Conservation (phyloP, 495 filamentous ascomycete genomes). For the Elasticomyces elasticus region DNA sequence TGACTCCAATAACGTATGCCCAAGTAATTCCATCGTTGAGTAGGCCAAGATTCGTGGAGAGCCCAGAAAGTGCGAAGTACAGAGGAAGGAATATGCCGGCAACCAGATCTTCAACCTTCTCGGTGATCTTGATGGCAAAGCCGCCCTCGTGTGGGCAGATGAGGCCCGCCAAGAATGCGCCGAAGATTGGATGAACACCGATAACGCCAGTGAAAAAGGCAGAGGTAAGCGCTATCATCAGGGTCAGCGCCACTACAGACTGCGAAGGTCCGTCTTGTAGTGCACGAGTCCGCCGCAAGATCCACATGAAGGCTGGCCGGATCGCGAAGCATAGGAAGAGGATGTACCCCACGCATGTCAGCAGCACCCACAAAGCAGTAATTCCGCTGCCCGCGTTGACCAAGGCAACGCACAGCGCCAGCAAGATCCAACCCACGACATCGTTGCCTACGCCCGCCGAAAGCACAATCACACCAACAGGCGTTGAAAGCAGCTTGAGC, state of each 20-base stretch:
- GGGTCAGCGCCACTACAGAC: conserved; percentile 68
- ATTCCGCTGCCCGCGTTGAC: conserved; percentile 82
- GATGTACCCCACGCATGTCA: conserved; percentile 65
- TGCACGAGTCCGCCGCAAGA: conserved; percentile 62
- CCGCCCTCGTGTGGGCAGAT: conserved; percentile 92
- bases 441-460: conserved; percentile 95
- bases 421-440: conserved; percentile 86
- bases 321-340: conserved; percentile 68
- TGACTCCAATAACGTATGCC: conserved; percentile 84
- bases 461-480: conserved; percentile 81
- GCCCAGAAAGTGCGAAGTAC: conserved; percentile 88
- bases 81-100: conserved; percentile 82
- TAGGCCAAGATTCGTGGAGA: conserved; percentile 81
- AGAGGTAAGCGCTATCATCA: conserved; percentile 68
- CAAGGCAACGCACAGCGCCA: conserved; percentile 86
- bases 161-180: conserved; percentile 76
- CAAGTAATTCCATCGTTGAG: conserved; percentile 75
- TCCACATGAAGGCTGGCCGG: conserved; percentile 66
- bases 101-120: conserved; percentile 93
- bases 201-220: conserved; percentile 96
- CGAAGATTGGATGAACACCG: conserved; percentile 85
- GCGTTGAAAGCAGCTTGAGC: conserved; percentile 73
- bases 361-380: conserved; percentile 76
- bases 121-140: conserved; percentile 87
- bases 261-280: conserved; percentile 88